Evolutionary conservation across 2,329 filamentous ascomycete species (phyloP).

Genomic region (Verticillium albo-atrum): DNA sequence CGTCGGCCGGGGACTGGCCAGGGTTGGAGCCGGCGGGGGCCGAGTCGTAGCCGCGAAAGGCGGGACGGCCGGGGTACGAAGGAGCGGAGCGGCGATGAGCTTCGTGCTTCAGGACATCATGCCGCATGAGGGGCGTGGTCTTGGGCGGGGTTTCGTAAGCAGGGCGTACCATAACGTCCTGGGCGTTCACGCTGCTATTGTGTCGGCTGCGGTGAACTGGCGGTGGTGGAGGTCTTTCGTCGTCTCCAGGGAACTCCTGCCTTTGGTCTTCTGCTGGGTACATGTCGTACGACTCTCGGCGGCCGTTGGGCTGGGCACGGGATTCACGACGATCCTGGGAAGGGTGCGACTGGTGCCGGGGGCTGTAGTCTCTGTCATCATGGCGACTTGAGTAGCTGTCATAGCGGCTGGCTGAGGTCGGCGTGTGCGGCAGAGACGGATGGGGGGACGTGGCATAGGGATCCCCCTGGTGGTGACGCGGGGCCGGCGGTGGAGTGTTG

Average conservation of each 20-base stretch:
- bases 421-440: slow-evolving; percentile 13
- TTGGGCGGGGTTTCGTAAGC: slow-evolving; percentile 38
- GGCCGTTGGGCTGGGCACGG: slow-evolving; percentile 27
- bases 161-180: slow-evolving; percentile 35
- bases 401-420: slow-evolving; percentile 22
- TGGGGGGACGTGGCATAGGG: slow-evolving; percentile 29
- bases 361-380: slow-evolving; percentile 32
- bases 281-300: slow-evolving; percentile 26
- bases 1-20: slow-evolving; percentile 22
- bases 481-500: slow-evolving; percentile 30
- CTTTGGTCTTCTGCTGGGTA: slow-evolving; percentile 22
- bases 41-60: slow-evolving; percentile 47
- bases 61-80: slow-evolving; percentile 49
- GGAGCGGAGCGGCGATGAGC: slow-evolving; percentile 48
- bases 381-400: slow-evolving; percentile 27
- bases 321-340: slow-evolving; percentile 33
- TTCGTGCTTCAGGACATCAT: slow-evolving; percentile 53
- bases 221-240: slow-evolving; percentile 49
- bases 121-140: slow-evolving; percentile 45
- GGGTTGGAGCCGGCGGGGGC: slow-evolving; percentile 32
- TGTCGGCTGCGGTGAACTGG: slow-evolving; percentile 49
- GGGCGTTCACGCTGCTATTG: slow-evolving; percentile 32
- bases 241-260: slow-evolving; percentile 30
- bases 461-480: slow-evolving; percentile 28
- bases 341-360: slow-evolving; percentile 28